Percentiles rank a stretch among this genome's conserved stretches.
phyloP scores from a whole-genome alignment of 164 flowering plant genomes.

The Chimonanthus salicifolius region DNA sequence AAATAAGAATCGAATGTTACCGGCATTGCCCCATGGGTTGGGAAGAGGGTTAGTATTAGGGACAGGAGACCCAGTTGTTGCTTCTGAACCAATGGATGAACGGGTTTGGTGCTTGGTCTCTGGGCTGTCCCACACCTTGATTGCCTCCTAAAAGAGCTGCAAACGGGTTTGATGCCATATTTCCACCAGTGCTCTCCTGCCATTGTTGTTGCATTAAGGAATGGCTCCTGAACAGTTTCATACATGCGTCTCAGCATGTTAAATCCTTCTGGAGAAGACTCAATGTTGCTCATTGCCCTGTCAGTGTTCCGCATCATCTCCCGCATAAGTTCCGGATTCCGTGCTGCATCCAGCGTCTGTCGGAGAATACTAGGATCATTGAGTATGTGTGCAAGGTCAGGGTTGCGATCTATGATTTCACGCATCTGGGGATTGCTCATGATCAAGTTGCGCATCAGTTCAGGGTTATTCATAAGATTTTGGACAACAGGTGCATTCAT shows the following conservation, averaged over 20 bases:
- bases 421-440: constrained; percentile 96
- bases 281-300: constrained; percentile 98
- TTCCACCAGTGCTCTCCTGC: constrained; percentile 58
- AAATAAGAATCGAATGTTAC: constrained; percentile 1
- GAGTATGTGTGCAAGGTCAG: constrained; percentile 86
- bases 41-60: constrained; percentile 92
- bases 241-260: constrained; percentile 98
- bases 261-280: constrained; percentile 93
- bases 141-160: constrained; percentile 75
- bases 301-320: constrained; percentile 99
- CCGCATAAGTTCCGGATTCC: constrained; percentile 96
- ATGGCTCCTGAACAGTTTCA: constrained; percentile 96
- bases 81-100: constrained; percentile 44
- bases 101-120: constrained; percentile 39
- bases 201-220: constrained; percentile 84
- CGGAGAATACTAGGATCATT: constrained; percentile 86
- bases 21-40: constrained; percentile 65
- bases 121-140: constrained; percentile 40
- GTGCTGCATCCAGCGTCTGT: constrained; percentile 86
- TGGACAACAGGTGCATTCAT: constrained; percentile 92
- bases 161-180: constrained; percentile 64
- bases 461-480: constrained; percentile 83
- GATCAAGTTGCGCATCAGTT: constrained; percentile 70
- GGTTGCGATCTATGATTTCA: constrained; percentile 84
- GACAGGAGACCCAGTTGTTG: constrained; percentile 42